Percentiles rank a stretch among this genome's conserved stretches.
These are phyloP conservation scores for Mucor lusitanicus DNA, from an alignment of 371 early-diverging fungal species.

Conservation along the genomic window DNA sequence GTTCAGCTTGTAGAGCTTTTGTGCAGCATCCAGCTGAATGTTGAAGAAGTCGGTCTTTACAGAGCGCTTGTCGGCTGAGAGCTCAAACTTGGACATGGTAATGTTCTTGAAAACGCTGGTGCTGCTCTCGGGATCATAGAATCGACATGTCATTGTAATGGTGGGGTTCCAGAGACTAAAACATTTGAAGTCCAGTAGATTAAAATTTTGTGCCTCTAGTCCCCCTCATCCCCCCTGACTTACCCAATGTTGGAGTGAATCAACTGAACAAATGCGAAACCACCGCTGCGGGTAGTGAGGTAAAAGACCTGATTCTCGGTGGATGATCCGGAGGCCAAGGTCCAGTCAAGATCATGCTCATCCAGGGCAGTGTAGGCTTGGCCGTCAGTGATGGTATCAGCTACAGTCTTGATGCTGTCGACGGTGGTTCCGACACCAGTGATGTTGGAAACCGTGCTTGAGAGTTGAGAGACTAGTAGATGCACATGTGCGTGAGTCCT, in stretches of 20 bases:
- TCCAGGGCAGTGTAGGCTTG: constrained; percentile 60
- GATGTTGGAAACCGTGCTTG: constrained; percentile 52
- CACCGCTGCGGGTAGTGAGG: constrained; percentile 71
- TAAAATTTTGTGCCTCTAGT: not conserved
- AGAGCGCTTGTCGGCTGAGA: constrained; percentile 70
- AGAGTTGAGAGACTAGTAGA: constrained; percentile 48
- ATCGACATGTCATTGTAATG: constrained; percentile 75
- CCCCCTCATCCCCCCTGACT: not conserved
- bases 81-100: constrained; percentile 65
- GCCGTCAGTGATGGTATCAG: constrained; percentile 58
- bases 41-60: constrained; percentile 71
- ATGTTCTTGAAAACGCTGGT: constrained; percentile 72
- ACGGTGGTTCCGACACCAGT: constrained; percentile 40
- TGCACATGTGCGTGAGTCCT: too few species aligned
- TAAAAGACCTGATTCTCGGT: constrained; percentile 93
- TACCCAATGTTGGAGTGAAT: constrained; percentile 88
- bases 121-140: constrained; percentile 67
- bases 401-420: constrained; percentile 48
- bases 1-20: constrained; percentile 52
- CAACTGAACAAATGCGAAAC: constrained; percentile 79
- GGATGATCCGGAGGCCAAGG: constrained; percentile 69
- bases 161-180: constrained; percentile 60
- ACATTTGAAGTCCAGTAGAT: constrained; percentile 11
- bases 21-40: constrained; percentile 59
- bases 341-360: constrained; percentile 75